phyloP scores from a whole-genome alignment of 2,329 filamentous ascomycete species.

The Claviceps lovelessii region DNA sequence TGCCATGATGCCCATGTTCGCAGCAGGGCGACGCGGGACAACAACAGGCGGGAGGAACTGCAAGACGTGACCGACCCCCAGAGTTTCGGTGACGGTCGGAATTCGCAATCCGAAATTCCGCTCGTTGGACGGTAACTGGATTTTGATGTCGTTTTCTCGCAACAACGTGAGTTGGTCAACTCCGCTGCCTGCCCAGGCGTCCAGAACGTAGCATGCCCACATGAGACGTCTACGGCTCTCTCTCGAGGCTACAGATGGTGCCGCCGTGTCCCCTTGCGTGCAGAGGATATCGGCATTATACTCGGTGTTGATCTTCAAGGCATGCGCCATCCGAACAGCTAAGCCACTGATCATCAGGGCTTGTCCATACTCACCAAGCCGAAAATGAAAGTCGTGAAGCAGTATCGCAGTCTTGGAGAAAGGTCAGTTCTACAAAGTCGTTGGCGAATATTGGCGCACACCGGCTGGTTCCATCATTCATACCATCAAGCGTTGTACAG shows the following conservation, averaged over 20 bases:
- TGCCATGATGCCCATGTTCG: slow-evolving; percentile 30
- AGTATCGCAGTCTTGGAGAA: slow-evolving; percentile 21
- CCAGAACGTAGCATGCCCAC: slow-evolving; percentile 29
- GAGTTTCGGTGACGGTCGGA: slow-evolving; percentile 24
- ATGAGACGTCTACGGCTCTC: slow-evolving; percentile 26
- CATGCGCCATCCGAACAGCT: slow-evolving; percentile 27
- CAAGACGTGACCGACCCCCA: slow-evolving; percentile 25
- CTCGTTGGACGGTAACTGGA: slow-evolving; percentile 26
- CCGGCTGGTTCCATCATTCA: too few species aligned
- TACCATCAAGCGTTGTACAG: slow-evolving; percentile 25
- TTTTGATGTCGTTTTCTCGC: slow-evolving; percentile 26
- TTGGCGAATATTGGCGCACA: not conserved
- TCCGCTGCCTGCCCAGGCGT: slow-evolving; percentile 26
- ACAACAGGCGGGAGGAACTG: slow-evolving; percentile 25
- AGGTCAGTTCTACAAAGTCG: not conserved
- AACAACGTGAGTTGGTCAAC: slow-evolving; percentile 25
- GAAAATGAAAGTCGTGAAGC: slow-evolving; percentile 26
- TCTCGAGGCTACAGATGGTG: slow-evolving; percentile 22
- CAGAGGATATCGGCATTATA: slow-evolving; percentile 24
- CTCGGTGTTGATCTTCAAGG: slow-evolving; percentile 25
- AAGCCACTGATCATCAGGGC: slow-evolving; percentile 28
- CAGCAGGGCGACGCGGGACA: slow-evolving; percentile 24
- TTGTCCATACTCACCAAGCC: slow-evolving; percentile 24
- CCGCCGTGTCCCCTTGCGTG: slow-evolving; percentile 15
- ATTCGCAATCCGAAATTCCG: slow-evolving; percentile 28